Conservation (phyloP, 2,329 filamentous ascomycete genomes). For the Hypomyces rosellus region DNA sequence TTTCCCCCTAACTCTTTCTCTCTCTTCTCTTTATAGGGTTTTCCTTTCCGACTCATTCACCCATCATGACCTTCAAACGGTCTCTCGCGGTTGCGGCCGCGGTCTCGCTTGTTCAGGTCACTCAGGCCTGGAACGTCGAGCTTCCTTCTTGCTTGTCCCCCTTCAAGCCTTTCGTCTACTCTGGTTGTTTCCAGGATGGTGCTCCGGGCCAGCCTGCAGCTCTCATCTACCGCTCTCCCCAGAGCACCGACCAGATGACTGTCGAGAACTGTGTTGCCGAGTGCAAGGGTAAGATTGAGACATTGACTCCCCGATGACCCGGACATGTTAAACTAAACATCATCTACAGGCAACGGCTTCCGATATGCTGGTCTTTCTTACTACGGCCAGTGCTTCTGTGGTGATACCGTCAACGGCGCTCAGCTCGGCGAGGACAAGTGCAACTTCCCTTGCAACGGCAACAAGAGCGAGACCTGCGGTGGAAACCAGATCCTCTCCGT, state of each 20-base stretch:
- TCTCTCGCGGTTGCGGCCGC: constrained; percentile 28
- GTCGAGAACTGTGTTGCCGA: constrained; percentile 41
- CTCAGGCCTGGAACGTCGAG: constrained; percentile 37
- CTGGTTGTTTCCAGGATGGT: constrained; percentile 41
- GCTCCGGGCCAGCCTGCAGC: constrained; percentile 22
- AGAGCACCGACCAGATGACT: constrained; percentile 36
- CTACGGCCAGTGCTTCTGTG: constrained; percentile 48
- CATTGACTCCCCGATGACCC: background rate
- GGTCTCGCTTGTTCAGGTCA: constrained; percentile 31
- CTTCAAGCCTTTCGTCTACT: constrained; percentile 42
- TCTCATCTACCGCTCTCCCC: constrained; percentile 36
- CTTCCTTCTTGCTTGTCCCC: constrained; percentile 38
- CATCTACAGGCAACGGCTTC: constrained; percentile 37
- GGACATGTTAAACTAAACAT: background rate
- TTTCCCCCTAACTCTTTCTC: too few species aligned
- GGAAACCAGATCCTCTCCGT: constrained; percentile 41
- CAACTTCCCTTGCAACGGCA: constrained; percentile 47
- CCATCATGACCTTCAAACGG: constrained; percentile 12
- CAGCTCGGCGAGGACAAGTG: constrained; percentile 48
- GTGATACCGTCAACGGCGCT: constrained; percentile 46
- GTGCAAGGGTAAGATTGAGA: constrained; percentile 40
- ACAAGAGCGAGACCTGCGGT: constrained; percentile 41
- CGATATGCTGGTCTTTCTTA: constrained; percentile 46
- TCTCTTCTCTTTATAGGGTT: background rate
- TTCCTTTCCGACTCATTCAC: background rate